phyloP scores from a whole-genome alignment of 306 rosid species.

The Delonix regia region DNA sequence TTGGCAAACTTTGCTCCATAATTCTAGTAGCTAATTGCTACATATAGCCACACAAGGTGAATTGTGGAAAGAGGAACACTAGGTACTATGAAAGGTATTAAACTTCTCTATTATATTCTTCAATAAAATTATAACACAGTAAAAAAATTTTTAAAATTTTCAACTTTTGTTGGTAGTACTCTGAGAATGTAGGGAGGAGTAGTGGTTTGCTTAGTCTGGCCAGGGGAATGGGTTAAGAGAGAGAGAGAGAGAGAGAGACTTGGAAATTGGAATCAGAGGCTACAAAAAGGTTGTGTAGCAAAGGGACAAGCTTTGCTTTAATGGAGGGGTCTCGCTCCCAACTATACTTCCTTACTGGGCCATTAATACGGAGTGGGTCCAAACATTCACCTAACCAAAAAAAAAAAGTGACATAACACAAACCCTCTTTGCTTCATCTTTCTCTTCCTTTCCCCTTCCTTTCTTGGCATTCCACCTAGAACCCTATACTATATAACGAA shows the following conservation, averaged over 20 bases:
- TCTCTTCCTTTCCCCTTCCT: conserved; percentile 7
- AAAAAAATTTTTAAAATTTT: too few species aligned
- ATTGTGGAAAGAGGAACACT: neutral
- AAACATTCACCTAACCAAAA: conserved; percentile 56
- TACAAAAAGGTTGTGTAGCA: conserved; percentile 45
- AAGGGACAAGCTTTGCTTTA: conserved; percentile 61
- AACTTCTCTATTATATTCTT: too few species aligned
- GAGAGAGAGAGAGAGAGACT: conserved; percentile 15
- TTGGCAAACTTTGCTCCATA: neutral
- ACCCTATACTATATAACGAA: conserved; percentile 14
- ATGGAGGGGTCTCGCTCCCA: conserved; percentile 56
- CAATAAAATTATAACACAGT: too few species aligned
- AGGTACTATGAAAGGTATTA: conserved; percentile 25
- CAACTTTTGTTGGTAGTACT: neutral
- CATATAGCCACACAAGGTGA: neutral
- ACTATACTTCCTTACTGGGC: conserved; percentile 58
- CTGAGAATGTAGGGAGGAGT: conserved; percentile 19
- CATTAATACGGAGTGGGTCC: conserved; percentile 70
- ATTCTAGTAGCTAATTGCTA: neutral
- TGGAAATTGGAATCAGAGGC: conserved; percentile 35
- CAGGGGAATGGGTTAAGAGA: conserved; percentile 54
- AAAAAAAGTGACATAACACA: conserved; percentile 45
- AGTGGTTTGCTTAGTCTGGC: conserved; percentile 48
- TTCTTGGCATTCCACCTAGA: conserved; percentile 31
- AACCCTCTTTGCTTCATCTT: conserved; percentile 19